These are phyloP conservation scores for Dissophora globulifera DNA, from an alignment of 192 early-diverging fungal genomes.

Conservation along the genomic window DNA sequence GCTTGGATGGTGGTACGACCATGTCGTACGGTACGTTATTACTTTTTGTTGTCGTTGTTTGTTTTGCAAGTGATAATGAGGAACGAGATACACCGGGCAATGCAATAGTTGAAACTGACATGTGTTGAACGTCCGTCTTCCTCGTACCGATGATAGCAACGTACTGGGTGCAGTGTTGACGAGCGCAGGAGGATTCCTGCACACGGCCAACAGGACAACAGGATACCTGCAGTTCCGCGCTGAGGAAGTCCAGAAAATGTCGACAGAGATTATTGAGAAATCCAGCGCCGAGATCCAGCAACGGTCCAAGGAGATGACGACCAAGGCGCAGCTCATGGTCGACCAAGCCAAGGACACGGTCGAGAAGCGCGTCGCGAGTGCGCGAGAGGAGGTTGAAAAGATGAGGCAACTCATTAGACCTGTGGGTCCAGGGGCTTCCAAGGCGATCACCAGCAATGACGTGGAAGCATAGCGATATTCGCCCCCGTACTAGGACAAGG, in stretches of 20 bases:
- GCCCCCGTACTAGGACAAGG: no score
- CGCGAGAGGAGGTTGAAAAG: slow-evolving; percentile 39
- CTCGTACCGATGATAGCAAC: slow-evolving; percentile 27
- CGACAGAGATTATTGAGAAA: slow-evolving; percentile 49
- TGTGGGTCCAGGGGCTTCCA: not conserved
- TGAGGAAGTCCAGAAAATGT: slow-evolving; percentile 48
- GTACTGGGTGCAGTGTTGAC: slow-evolving; percentile 60
- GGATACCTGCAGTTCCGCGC: slow-evolving; percentile 45
- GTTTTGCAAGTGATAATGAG: not conserved
- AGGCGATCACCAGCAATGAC: slow-evolving; percentile 20
- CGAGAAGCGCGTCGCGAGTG: slow-evolving; percentile 33
- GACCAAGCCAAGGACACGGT: slow-evolving; percentile 46
- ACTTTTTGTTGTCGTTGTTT: not conserved
- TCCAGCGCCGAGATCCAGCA: slow-evolving; percentile 39
- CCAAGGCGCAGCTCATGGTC: slow-evolving; percentile 43
- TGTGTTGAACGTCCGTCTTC: no score
- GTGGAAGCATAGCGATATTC: not conserved
- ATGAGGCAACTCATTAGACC: slow-evolving; percentile 38
- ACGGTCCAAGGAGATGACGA: slow-evolving; percentile 41
- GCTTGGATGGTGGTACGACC: slow-evolving; percentile 66
- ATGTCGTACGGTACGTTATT: slow-evolving; percentile 54
- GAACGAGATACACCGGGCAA: no score
- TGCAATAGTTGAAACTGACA: no score
- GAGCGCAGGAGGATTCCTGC: slow-evolving; percentile 59
- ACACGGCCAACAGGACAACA: slow-evolving; percentile 57